phyloP scores from a whole-genome alignment of 169 alveolate species.

The Fabrea salina region DNA sequence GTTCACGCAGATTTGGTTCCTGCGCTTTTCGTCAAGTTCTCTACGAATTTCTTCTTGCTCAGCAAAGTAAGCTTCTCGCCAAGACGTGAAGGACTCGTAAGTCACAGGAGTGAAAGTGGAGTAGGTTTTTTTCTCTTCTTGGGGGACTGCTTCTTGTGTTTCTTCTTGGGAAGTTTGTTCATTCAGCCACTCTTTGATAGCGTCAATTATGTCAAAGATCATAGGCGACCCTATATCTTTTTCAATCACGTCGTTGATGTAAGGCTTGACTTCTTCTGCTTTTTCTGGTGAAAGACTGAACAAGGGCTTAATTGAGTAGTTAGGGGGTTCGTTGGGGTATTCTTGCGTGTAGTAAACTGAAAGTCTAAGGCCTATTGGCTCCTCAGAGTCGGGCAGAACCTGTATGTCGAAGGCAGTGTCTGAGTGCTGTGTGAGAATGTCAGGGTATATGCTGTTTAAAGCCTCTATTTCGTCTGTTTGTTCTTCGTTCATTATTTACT shows the following conservation, averaged over 20 bases:
- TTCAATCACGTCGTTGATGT: not conserved
- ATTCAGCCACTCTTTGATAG: constrained; percentile 10
- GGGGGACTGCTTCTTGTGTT: not conserved
- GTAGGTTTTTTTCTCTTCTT: not conserved
- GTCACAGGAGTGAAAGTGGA: constrained; percentile 19
- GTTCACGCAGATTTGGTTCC: not conserved
- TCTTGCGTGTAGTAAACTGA: not conserved
- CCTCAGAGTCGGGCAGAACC: not conserved
- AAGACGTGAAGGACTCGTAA: not conserved
- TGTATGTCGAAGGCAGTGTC: constrained; percentile 13
- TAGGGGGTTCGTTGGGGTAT: constrained; percentile 28
- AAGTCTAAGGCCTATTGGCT: not conserved
- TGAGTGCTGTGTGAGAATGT: not conserved
- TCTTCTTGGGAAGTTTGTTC: not conserved
- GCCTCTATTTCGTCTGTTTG: constrained; percentile 13
- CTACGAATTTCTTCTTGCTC: not conserved
- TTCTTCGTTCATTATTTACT: constrained; percentile 34
- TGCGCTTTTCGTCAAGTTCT: not conserved
- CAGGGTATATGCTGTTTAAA: constrained; percentile 17
- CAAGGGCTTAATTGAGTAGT: not conserved
- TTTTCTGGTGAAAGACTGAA: too few species aligned
- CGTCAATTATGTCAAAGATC: constrained; percentile 24
- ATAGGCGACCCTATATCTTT: not conserved
- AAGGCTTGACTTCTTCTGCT: not conserved
- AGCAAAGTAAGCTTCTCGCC: not conserved